Evolutionary conservation across 1,139 yeast species (phyloP), one percentile per base, ranked within the genome.

Genomic region (Scheffersomyces titani): DNA sequence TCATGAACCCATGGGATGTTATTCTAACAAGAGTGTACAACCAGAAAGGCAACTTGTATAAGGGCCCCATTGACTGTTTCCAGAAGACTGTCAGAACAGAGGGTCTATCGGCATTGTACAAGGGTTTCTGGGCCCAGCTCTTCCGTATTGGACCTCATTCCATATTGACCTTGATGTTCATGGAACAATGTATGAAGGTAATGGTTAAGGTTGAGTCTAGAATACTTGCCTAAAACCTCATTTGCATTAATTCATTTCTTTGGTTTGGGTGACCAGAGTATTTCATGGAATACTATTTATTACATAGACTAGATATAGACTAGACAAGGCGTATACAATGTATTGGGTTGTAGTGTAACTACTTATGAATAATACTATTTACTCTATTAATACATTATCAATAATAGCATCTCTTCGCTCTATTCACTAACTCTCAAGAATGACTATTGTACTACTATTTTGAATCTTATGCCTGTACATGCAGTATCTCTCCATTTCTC

Each of bases 1-100:
- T 91, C 47, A 93, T 96, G 98, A 93, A 92, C 71, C 98, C 98
- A 19, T 92, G 97, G 87, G 99, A 94, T 72, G 98, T 94, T 55
- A 84, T 94, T 55, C 80, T 94, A 75, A 94, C 99, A 1, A 84
- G 99, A 76, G 89, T 96, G 73, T 94, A 93, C 75, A 94, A 94
- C 73, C 98, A 94, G 72, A 91, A 88, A 73, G 97, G 97, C 47
- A 84, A 90, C 66, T 82, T 90, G 57, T 94, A 94, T 75, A 82
- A 77, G 58, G 97, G 96, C 4, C 97, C 97, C 1, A 66, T 92
- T 21, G 99, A 94, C 73, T 94, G 99, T 77, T 78, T 92, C 58
- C 69, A 85, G 58, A 93, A 94, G 75, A 93, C 98, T 0, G 83
- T 93, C 44, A 79, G 76, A 57, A 78, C 86, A 36, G 99, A 94